Percentiles rank a stretch among this genome's conserved stretches.
phyloP scores from a whole-genome alignment of 345 rosid species.

The Kernera saxatilis region DNA sequence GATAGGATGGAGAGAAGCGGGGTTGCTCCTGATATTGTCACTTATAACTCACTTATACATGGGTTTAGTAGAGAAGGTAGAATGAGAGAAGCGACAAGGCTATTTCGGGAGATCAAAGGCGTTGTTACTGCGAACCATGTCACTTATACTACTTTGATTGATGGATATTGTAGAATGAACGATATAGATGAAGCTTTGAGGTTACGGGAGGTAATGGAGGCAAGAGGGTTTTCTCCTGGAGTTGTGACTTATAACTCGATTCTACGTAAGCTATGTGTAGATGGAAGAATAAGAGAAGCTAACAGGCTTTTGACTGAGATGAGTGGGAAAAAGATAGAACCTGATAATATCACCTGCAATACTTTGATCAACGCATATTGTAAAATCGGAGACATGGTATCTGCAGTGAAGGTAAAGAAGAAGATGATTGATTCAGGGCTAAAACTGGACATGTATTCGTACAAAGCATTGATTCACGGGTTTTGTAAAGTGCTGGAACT shows the following conservation, averaged over 20 bases:
- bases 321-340: slow-evolving; percentile 65
- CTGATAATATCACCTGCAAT: slow-evolving; percentile 85
- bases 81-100: slow-evolving; percentile 78
- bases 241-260: slow-evolving; percentile 77
- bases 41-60: slow-evolving; percentile 73
- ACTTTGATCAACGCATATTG: slow-evolving; percentile 86
- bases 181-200: slow-evolving; percentile 73
- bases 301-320: slow-evolving; percentile 72
- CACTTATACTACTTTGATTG: slow-evolving; percentile 80
- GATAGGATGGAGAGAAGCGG: slow-evolving; percentile 76
- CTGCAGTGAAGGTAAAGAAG: slow-evolving; percentile 78
- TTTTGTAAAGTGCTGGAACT: slow-evolving; percentile 65
- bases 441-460: slow-evolving; percentile 58
- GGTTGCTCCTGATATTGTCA: slow-evolving; percentile 65
- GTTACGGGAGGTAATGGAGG: slow-evolving; percentile 62
- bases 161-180: slow-evolving; percentile 77
- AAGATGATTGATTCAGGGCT: slow-evolving; percentile 80
- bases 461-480: slow-evolving; percentile 78
- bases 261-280: slow-evolving; percentile 71
- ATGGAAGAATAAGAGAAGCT: slow-evolving; percentile 78
- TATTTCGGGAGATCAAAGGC: slow-evolving; percentile 66
- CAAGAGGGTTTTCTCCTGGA: slow-evolving; percentile 62
- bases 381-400: slow-evolving; percentile 71
- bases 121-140: slow-evolving; percentile 56
- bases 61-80: slow-evolving; percentile 87